phyloP scores from a whole-genome alignment of 352 stramenopile genomes.

The Achlya hypogyna region DNA sequence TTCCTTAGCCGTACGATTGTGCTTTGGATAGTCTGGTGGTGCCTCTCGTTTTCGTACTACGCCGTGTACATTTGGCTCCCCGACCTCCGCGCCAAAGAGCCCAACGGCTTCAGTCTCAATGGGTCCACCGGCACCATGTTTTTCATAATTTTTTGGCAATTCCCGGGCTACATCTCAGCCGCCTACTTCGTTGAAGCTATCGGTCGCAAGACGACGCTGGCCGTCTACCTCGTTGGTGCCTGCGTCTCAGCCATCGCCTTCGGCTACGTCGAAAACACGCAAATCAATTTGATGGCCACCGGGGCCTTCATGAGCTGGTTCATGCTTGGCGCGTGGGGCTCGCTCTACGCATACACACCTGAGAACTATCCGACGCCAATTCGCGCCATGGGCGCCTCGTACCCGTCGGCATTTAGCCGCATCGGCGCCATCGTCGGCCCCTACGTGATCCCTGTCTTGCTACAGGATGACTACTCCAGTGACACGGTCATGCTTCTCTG shows the following conservation, averaged over 20 bases:
- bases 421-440: slow-evolving; percentile 55
- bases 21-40: slow-evolving; percentile 59
- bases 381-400: slow-evolving; percentile 54
- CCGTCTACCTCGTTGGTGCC: slow-evolving; percentile 37
- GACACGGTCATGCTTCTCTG: slow-evolving; percentile 64
- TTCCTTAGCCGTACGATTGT: slow-evolving; percentile 46
- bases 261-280: slow-evolving; percentile 42
- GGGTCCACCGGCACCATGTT: slow-evolving; percentile 39
- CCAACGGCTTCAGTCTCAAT: slow-evolving; percentile 47
- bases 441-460: slow-evolving; percentile 57
- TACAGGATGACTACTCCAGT: slow-evolving; percentile 37
- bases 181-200: slow-evolving; percentile 42
- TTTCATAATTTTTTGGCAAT: slow-evolving; percentile 52
- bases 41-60: slow-evolving; percentile 64
- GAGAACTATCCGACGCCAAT: slow-evolving; percentile 70
- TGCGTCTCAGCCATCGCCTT: slow-evolving; percentile 46
- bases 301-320: slow-evolving; percentile 56
- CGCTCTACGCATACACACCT: slow-evolving; percentile 61
- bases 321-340: slow-evolving; percentile 54
- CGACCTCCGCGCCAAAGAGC: slow-evolving; percentile 34
- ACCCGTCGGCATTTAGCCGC: slow-evolving; percentile 52
- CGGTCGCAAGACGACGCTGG: slow-evolving; percentile 43
- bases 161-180: slow-evolving; percentile 50
- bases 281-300: slow-evolving; percentile 35
- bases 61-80: slow-evolving; percentile 60